Evolutionary conservation across 257 asterid genomes (phyloP).

Genomic region (Solanum verrucosum): DNA sequence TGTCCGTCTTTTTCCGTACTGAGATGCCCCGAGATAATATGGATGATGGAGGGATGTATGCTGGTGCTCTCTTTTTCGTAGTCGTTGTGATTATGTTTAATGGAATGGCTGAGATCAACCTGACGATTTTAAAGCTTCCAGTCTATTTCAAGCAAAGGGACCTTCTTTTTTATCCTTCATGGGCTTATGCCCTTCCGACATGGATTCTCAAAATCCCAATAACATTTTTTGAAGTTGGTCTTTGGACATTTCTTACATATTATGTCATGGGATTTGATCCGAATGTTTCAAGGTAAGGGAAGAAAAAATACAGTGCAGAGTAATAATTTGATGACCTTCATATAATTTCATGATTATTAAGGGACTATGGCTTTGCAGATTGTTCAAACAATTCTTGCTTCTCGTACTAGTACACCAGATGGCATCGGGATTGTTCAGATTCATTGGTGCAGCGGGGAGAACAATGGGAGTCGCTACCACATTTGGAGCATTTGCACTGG

Average conservation of each 20-base stretch:
- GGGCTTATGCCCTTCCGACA: constrained; percentile 58
- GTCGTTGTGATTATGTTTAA: constrained; percentile 43
- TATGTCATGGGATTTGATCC: constrained; percentile 65
- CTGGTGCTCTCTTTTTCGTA: constrained; percentile 36
- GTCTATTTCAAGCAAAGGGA: constrained; percentile 70
- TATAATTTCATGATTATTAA: background rate
- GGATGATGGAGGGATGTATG: constrained; percentile 33
- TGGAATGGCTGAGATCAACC: constrained; percentile 49
- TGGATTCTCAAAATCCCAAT: constrained; percentile 59
- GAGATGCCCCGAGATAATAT: constrained; percentile 24
- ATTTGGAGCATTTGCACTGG: constrained; percentile 42
- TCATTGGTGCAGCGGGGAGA: constrained; percentile 45
- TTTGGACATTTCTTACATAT: constrained; percentile 44
- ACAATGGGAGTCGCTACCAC: constrained; percentile 57
- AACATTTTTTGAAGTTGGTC: constrained; percentile 30
- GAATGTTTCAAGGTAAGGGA: constrained; percentile 32
- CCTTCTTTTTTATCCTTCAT: constrained; percentile 53
- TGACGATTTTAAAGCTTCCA: constrained; percentile 63
- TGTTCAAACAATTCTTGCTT: constrained; percentile 44
- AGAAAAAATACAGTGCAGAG: background rate
- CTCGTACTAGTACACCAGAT: constrained; percentile 33
- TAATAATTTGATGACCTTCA: background rate
- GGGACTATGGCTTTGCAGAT: constrained; percentile 20
- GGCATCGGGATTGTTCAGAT: constrained; percentile 47
- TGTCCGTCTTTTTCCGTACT: constrained; percentile 41